These are phyloP conservation scores for Rhynchosporium agropyri DNA, from an alignment of 2,329 filamentous ascomycete species.

Conservation along the genomic window DNA sequence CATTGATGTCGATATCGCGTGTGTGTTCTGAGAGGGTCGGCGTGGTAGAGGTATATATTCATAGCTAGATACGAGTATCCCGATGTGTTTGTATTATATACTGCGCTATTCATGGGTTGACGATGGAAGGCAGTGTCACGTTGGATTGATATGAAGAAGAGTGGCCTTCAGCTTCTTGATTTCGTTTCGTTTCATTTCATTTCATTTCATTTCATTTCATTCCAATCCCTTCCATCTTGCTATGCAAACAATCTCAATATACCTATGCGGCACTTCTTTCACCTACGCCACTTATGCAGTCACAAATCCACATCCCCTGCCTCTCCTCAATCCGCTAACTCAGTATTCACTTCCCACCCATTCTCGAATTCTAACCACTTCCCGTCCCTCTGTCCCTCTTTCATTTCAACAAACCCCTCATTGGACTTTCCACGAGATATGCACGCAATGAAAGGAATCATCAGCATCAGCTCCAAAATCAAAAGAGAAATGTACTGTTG, in stretches of 20 bases:
- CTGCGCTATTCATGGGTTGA: too few relatives aligned
- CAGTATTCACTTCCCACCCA: too few relatives aligned
- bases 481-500: conserved; percentile 8
- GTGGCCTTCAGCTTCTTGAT: background rate
- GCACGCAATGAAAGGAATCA: background rate
- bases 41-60: too few relatives aligned
- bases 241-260: conserved; percentile 6
- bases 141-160: background rate
- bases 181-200: background rate
- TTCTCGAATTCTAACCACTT: background rate
- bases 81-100: too few relatives aligned
- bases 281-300: background rate
- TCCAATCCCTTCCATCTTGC: background rate
- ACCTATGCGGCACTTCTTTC: background rate
- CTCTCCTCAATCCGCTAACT: background rate
- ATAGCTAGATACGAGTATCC: too few relatives aligned
- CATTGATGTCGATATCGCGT: too few relatives aligned
- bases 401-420: background rate
- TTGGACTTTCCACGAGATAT: too few relatives aligned
- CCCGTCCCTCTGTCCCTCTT: too few relatives aligned
- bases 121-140: background rate
- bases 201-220: background rate
- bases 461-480: background rate
- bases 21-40: too few relatives aligned
- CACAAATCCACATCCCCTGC: background rate